Evolutionary conservation across 2,329 filamentous ascomycete species (phyloP).

Genomic region (Talaromyces verruculosus): DNA sequence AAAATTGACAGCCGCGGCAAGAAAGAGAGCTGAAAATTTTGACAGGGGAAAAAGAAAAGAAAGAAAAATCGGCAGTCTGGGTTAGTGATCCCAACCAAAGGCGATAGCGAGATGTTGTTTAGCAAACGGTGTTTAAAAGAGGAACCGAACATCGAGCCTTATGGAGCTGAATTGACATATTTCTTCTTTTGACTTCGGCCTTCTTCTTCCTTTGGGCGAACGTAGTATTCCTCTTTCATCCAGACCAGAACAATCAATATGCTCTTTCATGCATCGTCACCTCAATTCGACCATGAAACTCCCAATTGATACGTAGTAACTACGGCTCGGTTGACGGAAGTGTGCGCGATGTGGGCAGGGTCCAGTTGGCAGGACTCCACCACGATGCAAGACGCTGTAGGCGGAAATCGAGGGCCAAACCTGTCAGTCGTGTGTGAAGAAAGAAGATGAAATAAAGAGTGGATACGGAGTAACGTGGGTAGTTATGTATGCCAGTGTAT

Average conservation of each 20-base stretch:
- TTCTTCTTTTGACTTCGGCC: not conserved
- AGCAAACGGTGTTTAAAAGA: not conserved
- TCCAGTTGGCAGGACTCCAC: slow-evolving; percentile 31
- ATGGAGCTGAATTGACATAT: not conserved
- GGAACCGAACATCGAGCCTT: not conserved
- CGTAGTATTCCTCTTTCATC: not conserved
- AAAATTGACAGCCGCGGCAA: not conserved
- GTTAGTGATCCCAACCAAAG: not conserved
- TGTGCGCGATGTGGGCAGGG: slow-evolving; percentile 25
- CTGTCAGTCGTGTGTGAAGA: not conserved
- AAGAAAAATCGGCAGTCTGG: not conserved
- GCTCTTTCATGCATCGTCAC: not conserved
- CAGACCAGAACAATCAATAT: not conserved
- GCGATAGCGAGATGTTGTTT: slow-evolving; percentile 6
- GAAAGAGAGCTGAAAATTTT: not conserved
- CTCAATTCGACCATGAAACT: not conserved
- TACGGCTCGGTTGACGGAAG: slow-evolving; percentile 19
- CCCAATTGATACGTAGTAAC: not conserved
- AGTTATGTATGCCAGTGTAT: not conserved
- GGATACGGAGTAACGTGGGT: not conserved
- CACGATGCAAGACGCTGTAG: slow-evolving; percentile 24
- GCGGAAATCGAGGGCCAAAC: slow-evolving; percentile 7
- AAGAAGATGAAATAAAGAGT: slow-evolving; percentile 5
- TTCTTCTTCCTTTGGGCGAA: not conserved
- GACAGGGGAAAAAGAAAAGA: not conserved